Evolutionary conservation across 2,329 filamentous ascomycete species (phyloP), one percentile per base, ranked within the genome.

Genomic region (Colletotrichum lini): DNA sequence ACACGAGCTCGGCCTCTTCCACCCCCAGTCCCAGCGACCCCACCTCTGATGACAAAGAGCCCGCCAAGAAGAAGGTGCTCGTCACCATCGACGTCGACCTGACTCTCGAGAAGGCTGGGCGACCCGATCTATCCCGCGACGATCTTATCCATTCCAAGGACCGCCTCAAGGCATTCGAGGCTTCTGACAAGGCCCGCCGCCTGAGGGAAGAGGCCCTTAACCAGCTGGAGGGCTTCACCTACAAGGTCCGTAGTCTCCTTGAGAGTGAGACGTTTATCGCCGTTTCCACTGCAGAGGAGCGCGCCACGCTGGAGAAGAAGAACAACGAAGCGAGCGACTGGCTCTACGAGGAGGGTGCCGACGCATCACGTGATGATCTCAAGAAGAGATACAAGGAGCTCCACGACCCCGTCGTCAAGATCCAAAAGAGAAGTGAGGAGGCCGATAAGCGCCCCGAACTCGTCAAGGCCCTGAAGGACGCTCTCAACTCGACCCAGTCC

Each of bases 161-260:
- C 75, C 92, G 94, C 54, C 89, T 99, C 53, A 88, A 91, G 77
- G 92, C 94, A 5, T 98, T 99, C 77, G 94, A 97, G 75, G 86
- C 89, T 35, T 98, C 96, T 2, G 96, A 99, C 82, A 89, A 89
- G 75, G 90, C 92, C 38, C 93, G 95, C 61, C 83, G 91, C 45
- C 85, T 91, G 69, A 91, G 95, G 42, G 95, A 98, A 79, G 96
- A 98, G 80, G 90, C 94, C 1, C 85, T 98, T 68, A 99, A 98
- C 82, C 92, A 93, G 74, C 90, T 99, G n/a, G 96, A 99, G 82
- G 92, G 89, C 15, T 98, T 93, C 81, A 98, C 96, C 16, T 99
- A 99, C 86, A 92, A 91, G 77, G 89, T 93, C 38, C 92, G 95
- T 35, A 95, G 98, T 80, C 87, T 97, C 54, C 86, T 98, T 2